phyloP scores from a whole-genome alignment of 2,329 filamentous ascomycete species.

The Graphilbum fragrans region DNA sequence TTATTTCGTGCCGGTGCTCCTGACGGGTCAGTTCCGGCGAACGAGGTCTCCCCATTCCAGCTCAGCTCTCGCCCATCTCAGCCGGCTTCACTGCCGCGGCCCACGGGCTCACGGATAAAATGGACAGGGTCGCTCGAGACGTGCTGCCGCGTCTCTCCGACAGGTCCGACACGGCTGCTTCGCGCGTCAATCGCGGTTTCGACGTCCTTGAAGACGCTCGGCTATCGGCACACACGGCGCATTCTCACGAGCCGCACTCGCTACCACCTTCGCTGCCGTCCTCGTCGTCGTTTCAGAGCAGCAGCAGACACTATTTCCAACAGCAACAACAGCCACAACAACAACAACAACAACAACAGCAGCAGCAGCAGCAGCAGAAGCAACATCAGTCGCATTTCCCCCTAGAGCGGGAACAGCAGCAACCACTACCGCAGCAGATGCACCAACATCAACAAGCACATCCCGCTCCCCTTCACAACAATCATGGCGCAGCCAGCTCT shows the following conservation, averaged over 20 bases:
- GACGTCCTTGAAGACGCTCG: conserved; percentile 6
- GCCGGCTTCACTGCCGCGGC: not conserved
- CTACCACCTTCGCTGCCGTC: conserved; percentile 1
- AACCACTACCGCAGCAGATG: not conserved
- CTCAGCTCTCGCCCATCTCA: not conserved
- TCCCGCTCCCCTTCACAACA: not conserved
- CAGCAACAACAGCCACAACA: conserved; percentile 7
- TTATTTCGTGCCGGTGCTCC: too few species aligned
- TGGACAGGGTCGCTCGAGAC: conserved; percentile 10
- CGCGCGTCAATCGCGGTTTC: conserved; percentile 7
- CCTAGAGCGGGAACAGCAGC: not conserved
- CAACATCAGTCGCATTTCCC: conserved; percentile 6
- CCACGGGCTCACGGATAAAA: conserved; percentile 8
- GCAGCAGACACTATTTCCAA: conserved; percentile 9
- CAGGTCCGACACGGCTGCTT: conserved; percentile 11
- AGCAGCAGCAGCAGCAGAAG: not conserved
- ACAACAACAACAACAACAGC: not conserved
- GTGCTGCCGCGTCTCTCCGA: conserved; percentile 10
- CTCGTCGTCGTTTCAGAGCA: conserved; percentile 6
- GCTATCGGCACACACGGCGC: not conserved
- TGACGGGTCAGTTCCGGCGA: too few species aligned
- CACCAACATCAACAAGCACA: not conserved
- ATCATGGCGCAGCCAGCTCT: conserved; percentile 2
- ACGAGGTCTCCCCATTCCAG: not conserved
- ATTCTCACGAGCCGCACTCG: conserved; percentile 1